Evolutionary conservation across 2,329 filamentous ascomycete genomes (phyloP), one percentile per base, ranked within the genome.

Genomic region (Colletotrichum siamense): DNA sequence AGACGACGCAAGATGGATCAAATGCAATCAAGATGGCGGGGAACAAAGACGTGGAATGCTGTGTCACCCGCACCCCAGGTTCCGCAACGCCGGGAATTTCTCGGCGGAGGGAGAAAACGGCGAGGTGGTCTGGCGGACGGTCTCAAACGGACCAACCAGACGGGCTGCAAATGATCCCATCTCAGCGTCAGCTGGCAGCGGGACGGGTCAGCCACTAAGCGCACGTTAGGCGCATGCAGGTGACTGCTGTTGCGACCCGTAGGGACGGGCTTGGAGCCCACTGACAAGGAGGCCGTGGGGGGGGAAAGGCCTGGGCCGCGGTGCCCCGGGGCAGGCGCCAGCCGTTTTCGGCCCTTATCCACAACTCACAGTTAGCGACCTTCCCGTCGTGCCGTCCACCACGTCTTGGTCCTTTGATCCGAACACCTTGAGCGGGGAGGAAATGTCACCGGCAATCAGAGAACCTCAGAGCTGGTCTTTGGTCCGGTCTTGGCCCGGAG

Each of bases 371-470:
- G 32, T 44, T 24, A 52, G 30, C 57, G 26, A 61, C 28, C 22
- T 72, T 39, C 66, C 66, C 66, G n/a, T 24, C 15, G 9, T 16
- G 49, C 34, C 71, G 10, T 28, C 36, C 10, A 39, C 36, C 15
- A 39, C 18, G 24, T 73, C 39, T n/a, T 62, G 52, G 62, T 72
- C 69, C 73, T 63, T 72, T 72, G 69, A 75, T 36, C 73, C 73
- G 69, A 63, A 63, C 16, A 34, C 36, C 13, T 16, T 34, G 24
- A 63, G 39, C 30, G 15, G 44, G 32, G 22, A 71, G 59, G n/a
- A 52, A 22, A 52, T 52, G 39, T 44, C 39, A 44, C 39, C 39
- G 39, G 57, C 68, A 62, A 55, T 36, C 61, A 12, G 2, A 34
- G 28, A 55, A n/a, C 34, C 7, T 22, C 64, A n/a, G n/a, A 22